Base-by-base conservation (phyloP, 2,329 filamentous ascomycete species). In the Cercospora sesami region DNA sequence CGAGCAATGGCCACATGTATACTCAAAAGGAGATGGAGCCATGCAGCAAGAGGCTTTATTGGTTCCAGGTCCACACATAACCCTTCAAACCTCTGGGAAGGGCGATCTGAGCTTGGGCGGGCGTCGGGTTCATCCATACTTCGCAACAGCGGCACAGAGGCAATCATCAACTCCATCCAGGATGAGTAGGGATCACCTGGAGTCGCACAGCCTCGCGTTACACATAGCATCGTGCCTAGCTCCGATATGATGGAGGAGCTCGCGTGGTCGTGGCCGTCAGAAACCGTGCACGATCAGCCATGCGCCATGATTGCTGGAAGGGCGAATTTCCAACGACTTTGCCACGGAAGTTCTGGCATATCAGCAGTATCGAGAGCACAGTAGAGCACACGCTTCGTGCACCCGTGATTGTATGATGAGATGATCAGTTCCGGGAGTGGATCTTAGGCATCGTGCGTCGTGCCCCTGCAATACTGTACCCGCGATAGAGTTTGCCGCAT, bases 71-170 rank as follows among this genome's bases (percentile, higher is more conserved):
- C 58, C 65, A 60, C 55, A 18, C 59, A 57, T n/a, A 12, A 28
- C 45, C 61, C 61, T 64, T 51, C 62, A 48, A 68, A 48, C 18
- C 48, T 36, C 45, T 59, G 57, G 58, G 14, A 68, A 48, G 42
- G 65, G 60, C 51, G 59, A 36, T 66, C 26, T 36, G 33, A 65
- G 57, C 51, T 58, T 64, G 31, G 23, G 10, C 12, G 21, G n/a
- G 51, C 42, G 45, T 58, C 42, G 60, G 66, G 63, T 59, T 39
- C 36, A 51, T 65, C 66, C 33, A 42, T 39, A 28, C 55, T 64
- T 28, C 31, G 62, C 51, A 23, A 30, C 53, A 21, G 51, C 18
- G 6, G 51, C 16, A 21, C 51, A 21, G 62, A 59, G 30, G 33
- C 21, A 30, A 30, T 59, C 14, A n/a, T 64, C 33, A 45, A 31